Conservation (phyloP, 1,284 basidiomycete genomes). For the Ganoderma leucocontextum region DNA sequence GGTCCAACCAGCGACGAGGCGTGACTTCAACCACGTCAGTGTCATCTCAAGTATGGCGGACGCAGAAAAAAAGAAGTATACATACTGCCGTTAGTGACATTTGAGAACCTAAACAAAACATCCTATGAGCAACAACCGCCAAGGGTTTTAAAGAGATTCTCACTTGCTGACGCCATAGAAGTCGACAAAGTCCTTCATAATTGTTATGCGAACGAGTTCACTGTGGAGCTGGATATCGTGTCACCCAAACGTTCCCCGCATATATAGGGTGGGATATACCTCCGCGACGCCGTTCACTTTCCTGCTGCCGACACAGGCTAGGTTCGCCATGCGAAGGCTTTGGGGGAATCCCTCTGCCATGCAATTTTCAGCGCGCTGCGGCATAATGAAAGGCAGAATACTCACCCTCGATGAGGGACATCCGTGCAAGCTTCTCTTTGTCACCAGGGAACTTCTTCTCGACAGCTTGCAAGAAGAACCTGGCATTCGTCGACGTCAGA, state of each 20-base stretch:
- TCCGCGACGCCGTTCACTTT: slow-evolving; percentile 97
- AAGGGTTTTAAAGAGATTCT: not conserved
- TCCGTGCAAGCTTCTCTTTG: slow-evolving; percentile 77
- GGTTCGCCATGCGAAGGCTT: slow-evolving; percentile 88
- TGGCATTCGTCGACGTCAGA: slow-evolving; percentile 33
- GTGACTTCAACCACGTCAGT: slow-evolving; percentile 58
- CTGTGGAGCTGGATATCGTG: slow-evolving; percentile 63
- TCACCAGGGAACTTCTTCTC: slow-evolving; percentile 91
- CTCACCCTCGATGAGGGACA: slow-evolving; percentile 89
- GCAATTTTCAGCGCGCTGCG: not conserved
- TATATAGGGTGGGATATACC: slow-evolving; percentile 36
- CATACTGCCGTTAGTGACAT: slow-evolving; percentile 88
- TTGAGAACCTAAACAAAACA: slow-evolving; percentile 61
- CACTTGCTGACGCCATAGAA: slow-evolving; percentile 83
- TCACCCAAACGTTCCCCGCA: not conserved
- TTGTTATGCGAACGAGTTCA: slow-evolving; percentile 78
- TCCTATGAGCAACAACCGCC: not conserved
- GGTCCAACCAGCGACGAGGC: slow-evolving; percentile 87
- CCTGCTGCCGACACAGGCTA: slow-evolving; percentile 82
- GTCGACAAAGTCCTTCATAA: slow-evolving; percentile 93
- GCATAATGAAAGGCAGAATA: not conserved
- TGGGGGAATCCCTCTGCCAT: slow-evolving; percentile 80
- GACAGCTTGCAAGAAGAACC: slow-evolving; percentile 79
- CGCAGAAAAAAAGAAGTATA: slow-evolving; percentile 33
- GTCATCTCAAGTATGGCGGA: not conserved